Evolutionary conservation across 805 yeast genomes (phyloP), one percentile per base, ranked within the genome.

Genomic region (Yamadazyma sp.): DNA sequence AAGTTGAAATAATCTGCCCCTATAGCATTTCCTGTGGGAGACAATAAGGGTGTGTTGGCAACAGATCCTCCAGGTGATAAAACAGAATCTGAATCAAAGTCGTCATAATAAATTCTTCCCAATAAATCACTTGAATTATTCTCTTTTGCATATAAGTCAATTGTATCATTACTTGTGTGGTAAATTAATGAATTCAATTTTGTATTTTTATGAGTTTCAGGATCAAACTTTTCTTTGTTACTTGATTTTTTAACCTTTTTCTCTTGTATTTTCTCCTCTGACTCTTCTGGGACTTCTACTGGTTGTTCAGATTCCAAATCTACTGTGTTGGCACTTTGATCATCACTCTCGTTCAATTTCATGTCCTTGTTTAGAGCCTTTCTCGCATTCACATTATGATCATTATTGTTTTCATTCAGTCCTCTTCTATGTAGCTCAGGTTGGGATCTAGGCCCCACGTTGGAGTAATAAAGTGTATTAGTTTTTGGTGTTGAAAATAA

Each of bases 31-130:
- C 38, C 53, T 43, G 34, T 28, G 20, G 48, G 50, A 11, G 46
- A 39, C 23, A 43, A 22, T 27, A 45, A 35, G 5, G 51, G 52
- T 2, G 57, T 48, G 7, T 29, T 36, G 2, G 41, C 32, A 1
- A 34, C 47, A 3, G 60, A 51, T 2, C 40, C 28, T 4, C 40
- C 26, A 2, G 59, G 53, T 4, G 58, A 45, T 0, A 41, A 36
- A 16, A 48, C 38, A 2, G 52, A 39, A 15, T 60, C 68, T 1
- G 65, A 55, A 35, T 66, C 70, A 40, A 53, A 67, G 35, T 66
- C 71, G 41, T 67, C 73, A 40, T 62, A 65, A 45, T 65, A 65
- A 8, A 66, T 51, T 33, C 73, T 44, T 4, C 71, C 73, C 33
- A 66, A 41, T 23, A 66, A 53, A 40, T 67, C 73, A 35, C 63